Evolutionary conservation across 164 flowering plant genomes (phyloP), one percentile per base, ranked within the genome.

Genomic region (Echeveria elegans): DNA sequence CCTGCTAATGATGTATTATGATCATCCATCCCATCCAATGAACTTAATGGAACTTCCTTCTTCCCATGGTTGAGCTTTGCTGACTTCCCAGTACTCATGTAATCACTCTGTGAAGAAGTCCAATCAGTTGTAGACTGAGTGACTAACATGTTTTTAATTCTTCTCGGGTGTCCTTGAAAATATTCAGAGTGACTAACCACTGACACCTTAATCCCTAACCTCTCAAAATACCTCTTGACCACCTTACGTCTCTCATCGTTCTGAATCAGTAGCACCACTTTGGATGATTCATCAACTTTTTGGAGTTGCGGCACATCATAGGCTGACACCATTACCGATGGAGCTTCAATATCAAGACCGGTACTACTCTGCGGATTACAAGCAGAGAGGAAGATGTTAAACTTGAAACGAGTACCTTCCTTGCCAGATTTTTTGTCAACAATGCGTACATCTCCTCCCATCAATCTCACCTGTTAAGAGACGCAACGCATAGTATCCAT

Each of bases 391-490:
- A 80, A 77, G 36, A 80, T 70, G 65, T 83, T 89, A 75, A 93
- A 90, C 56, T 74, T 80, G 74, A 93, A 90, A 69, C 97, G 86
- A 58, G 91, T 86, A 11, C 98, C 98, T 37, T 43, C 78, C 61
- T 83, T 81, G 0, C 90, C 87, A 19, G 68, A 66, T 37, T 72
- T 85, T 69, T 89, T 93, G 68, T 90, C 91, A 15, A 75, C 71
- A 59, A 93, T 84, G 1, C 66, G 68, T 48, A 90, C 88, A 21
- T 93, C 98, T 56, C 98, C 97, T n/a, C 88, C 88, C 96, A 90
- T 90, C 45, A 93, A 63, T 18, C 88, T 85, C 2, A 90, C 98
- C 98, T 90, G 72, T 36, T 2, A n/a, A n/a, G n/a, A n/a, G n/a
- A n/a, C n/a, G 37, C 11, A 40, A 37, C 47, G 58, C 30, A 45